Conservation (phyloP, 768 basidiomycete genomes). For the Kondoa subrosea region DNA sequence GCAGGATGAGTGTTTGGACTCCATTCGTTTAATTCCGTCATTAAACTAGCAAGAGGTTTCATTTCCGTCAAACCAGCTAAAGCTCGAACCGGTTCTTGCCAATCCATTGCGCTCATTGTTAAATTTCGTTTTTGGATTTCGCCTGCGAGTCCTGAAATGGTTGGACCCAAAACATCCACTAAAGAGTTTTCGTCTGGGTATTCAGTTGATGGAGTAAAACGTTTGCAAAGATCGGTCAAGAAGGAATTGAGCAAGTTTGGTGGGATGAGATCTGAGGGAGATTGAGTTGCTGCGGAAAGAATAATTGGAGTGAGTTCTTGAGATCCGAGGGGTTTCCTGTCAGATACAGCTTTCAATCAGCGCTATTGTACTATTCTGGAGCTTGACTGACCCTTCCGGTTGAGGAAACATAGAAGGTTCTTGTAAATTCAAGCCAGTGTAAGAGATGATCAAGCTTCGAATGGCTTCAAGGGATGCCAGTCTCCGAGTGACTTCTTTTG, state of each 20-base stretch:
- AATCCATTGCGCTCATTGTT: slow-evolving; percentile 34
- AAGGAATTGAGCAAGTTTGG: slow-evolving; percentile 60
- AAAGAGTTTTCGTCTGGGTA: slow-evolving; percentile 52
- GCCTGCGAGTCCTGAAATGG: slow-evolving; percentile 40
- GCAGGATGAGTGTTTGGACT: slow-evolving; percentile 5
- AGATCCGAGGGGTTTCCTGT: slow-evolving; percentile 56
- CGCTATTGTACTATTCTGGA: slow-evolving; percentile 46
- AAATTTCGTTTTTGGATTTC: slow-evolving; percentile 16
- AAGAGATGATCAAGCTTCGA: slow-evolving; percentile 80
- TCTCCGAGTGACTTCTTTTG: slow-evolving; percentile 42
- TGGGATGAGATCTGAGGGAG: slow-evolving; percentile 41
- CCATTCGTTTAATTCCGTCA: slow-evolving; percentile 23
- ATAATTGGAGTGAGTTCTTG: slow-evolving; percentile 68
- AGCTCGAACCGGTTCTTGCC: slow-evolving; percentile 72
- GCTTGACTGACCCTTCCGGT: slow-evolving; percentile 42
- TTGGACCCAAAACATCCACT: slow-evolving; percentile 58
- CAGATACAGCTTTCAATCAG: slow-evolving; percentile 57
- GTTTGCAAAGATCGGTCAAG: slow-evolving; percentile 60
- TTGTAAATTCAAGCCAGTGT: slow-evolving; percentile 71
- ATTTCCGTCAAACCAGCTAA: slow-evolving; percentile 61
- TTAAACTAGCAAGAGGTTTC: slow-evolving; percentile 64
- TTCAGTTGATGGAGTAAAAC: slow-evolving; percentile 38
- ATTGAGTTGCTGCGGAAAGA: slow-evolving; percentile 42
- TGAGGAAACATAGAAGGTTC: slow-evolving; percentile 92
- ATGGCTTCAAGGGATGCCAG: slow-evolving; percentile 70